phyloP scores from a whole-genome alignment of 306 rosid genomes.

The Luffa acutangula region DNA sequence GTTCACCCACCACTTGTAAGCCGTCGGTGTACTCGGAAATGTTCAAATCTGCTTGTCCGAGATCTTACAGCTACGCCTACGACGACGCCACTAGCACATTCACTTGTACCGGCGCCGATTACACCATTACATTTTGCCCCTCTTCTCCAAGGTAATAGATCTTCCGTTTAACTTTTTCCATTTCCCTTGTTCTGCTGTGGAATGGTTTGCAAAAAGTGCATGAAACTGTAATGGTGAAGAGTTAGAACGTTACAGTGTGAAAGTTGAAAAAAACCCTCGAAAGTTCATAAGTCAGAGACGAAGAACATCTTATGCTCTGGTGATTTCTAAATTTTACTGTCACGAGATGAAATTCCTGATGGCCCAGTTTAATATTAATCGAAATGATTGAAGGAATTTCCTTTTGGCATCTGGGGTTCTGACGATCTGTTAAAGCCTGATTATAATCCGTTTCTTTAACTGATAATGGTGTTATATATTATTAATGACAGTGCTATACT shows the following conservation, averaged over 20 bases:
- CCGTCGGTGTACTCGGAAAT: conserved; percentile 55
- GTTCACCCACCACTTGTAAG: conserved; percentile 32
- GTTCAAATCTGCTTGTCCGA: conserved; percentile 52
- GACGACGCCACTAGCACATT: conserved; percentile 52
- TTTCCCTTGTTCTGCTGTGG: background rate
- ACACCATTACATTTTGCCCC: conserved; percentile 53
- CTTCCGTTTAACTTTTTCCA: background rate
- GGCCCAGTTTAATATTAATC: background rate
- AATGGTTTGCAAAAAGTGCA: background rate
- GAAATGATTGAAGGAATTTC: conserved; percentile 6
- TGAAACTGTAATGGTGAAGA: background rate
- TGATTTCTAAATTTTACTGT: background rate
- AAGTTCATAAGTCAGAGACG: background rate
- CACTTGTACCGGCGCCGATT: conserved; percentile 49
- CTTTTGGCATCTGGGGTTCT: background rate
- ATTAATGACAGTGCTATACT: conserved; percentile 8
- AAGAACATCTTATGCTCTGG: background rate
- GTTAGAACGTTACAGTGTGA: background rate
- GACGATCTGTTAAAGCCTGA: background rate
- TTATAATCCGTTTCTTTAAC: background rate
- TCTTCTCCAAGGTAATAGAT: conserved; percentile 41
- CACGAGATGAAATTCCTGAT: background rate
- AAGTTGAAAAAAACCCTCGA: background rate
- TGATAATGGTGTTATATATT: background rate
- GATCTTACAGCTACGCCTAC: conserved; percentile 51